These are phyloP conservation scores for Colletotrichum costaricense DNA, from an alignment of 2,329 filamentous ascomycete species.

Conservation along the genomic window DNA sequence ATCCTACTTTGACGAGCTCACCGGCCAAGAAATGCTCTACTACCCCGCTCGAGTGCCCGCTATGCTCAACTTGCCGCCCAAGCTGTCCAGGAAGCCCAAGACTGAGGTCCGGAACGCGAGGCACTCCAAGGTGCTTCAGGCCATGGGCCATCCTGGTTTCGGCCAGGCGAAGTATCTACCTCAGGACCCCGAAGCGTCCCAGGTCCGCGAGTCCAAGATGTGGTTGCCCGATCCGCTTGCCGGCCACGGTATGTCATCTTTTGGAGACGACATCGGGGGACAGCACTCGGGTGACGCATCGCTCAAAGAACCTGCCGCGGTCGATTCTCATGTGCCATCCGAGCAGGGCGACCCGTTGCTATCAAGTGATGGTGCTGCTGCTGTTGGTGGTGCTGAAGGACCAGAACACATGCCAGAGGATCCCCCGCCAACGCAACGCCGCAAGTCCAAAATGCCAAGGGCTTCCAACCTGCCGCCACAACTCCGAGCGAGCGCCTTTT, in stretches of 20 bases:
- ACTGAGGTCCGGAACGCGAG: conserved; percentile 74
- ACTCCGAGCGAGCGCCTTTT: conserved; percentile 90
- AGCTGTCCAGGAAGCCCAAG: conserved; percentile 80
- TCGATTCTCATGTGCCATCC: conserved; percentile 13
- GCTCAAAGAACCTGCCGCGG: conserved; percentile 5
- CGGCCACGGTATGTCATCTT: conserved; percentile 13
- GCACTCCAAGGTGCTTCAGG: conserved; percentile 77
- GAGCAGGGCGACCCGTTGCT: neutral
- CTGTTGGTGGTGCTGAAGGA: neutral
- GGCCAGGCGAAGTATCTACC: conserved; percentile 44
- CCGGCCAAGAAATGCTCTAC: conserved; percentile 86
- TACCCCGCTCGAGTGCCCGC: conserved; percentile 95
- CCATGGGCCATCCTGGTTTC: conserved; percentile 53
- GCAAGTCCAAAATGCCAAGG: conserved; percentile 46
- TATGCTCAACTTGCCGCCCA: conserved; percentile 92
- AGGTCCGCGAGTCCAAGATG: conserved; percentile 47
- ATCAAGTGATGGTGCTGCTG: neutral
- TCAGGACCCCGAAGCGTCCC: conserved; percentile 38
- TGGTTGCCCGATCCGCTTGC: conserved; percentile 62
- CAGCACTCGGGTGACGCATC: conserved; percentile 13
- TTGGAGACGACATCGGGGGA: neutral
- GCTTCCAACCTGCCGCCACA: conserved; percentile 74
- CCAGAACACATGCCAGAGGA: conserved; percentile 22
- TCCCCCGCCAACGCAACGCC: conserved; percentile 40
- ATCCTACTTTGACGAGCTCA: conserved; percentile 72